Conservation (phyloP, 2,329 filamentous ascomycete species). For the Paecilomyces formosus region DNA sequence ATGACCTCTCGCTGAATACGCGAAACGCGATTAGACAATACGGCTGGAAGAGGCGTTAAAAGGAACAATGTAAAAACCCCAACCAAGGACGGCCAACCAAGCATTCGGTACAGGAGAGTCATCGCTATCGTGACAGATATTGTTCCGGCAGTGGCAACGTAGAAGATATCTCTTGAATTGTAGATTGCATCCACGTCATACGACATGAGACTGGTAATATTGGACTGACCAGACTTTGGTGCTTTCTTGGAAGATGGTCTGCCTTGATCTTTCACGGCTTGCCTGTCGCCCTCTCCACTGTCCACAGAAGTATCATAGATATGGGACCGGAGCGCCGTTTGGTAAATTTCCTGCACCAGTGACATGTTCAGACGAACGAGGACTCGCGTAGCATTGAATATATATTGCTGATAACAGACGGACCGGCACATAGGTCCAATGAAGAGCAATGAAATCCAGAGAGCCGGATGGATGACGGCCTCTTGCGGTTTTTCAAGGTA, state of each 20-base stretch:
- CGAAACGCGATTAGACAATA: conserved; percentile 45
- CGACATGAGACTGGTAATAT: conserved; percentile 52
- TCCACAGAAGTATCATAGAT: conserved; percentile 42
- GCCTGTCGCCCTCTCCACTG: background rate
- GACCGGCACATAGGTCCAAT: conserved; percentile 44
- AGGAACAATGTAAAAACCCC: conserved; percentile 44
- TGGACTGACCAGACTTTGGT: conserved; percentile 39
- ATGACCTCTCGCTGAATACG: conserved; percentile 46
- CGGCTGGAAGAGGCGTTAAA: conserved; percentile 44
- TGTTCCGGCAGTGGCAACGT: conserved; percentile 40
- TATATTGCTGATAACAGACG: conserved; percentile 49
- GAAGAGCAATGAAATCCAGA: conserved; percentile 51
- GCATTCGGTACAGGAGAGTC: conserved; percentile 47
- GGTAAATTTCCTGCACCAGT: conserved; percentile 53
- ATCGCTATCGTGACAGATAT: conserved; percentile 43
- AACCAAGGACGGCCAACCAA: conserved; percentile 50
- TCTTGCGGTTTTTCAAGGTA: conserved; percentile 42
- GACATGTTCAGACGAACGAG: conserved; percentile 50
- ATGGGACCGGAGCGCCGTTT: conserved; percentile 47
- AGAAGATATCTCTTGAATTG: conserved; percentile 45
- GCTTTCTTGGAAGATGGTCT: conserved; percentile 12
- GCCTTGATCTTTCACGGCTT: conserved; percentile 5
- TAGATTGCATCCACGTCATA: conserved; percentile 52
- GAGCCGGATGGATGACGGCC: conserved; percentile 43
- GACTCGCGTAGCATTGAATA: conserved; percentile 51